A percentile compares a stretch with the other conserved stretches of the same genome.
These are phyloP conservation scores for Suhomyces yuchorum DNA, from an alignment of 1,139 yeast species.

Conservation along the genomic window DNA sequence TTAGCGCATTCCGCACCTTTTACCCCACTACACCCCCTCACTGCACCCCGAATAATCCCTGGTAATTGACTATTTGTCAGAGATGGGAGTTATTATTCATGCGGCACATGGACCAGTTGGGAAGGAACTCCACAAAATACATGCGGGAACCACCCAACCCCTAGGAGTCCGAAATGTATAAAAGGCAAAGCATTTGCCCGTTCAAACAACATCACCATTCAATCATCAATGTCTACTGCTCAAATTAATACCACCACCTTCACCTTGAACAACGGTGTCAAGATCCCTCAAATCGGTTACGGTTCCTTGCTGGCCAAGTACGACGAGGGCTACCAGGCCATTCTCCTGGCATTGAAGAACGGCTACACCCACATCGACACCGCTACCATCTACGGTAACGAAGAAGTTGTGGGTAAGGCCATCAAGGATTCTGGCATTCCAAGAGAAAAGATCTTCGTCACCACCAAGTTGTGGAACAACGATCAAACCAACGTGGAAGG, in stretches of 20 bases:
- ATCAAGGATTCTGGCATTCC: conserved; percentile 68
- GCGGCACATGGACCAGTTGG: not conserved
- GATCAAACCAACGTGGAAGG: conserved; percentile 61
- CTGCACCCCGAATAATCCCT: too few relatives aligned
- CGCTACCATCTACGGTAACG: conserved; percentile 70
- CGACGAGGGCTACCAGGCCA: conserved; percentile 64
- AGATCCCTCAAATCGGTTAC: conserved; percentile 70
- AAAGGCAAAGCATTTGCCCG: not conserved
- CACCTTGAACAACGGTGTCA: conserved; percentile 61
- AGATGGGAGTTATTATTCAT: not conserved
- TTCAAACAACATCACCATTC: not conserved
- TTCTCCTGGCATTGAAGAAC: conserved; percentile 59
- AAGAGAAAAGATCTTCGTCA: conserved; percentile 70
- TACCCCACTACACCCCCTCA: too few relatives aligned
- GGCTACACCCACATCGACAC: conserved; percentile 84
- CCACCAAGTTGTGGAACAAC: conserved; percentile 79
- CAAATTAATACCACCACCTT: conserved; percentile 26
- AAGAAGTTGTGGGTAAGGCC: conserved; percentile 64
- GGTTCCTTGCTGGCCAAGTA: conserved; percentile 79
- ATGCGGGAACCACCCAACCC: not conserved
- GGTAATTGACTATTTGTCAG: too few relatives aligned
- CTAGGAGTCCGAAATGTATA: not conserved
- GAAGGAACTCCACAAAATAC: not conserved
- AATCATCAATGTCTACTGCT: conserved; percentile 13
- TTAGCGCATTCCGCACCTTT: too few relatives aligned